phyloP scores from a whole-genome alignment of 2,329 filamentous ascomycete species.

The Aspergillus oerlinghausenensis region DNA sequence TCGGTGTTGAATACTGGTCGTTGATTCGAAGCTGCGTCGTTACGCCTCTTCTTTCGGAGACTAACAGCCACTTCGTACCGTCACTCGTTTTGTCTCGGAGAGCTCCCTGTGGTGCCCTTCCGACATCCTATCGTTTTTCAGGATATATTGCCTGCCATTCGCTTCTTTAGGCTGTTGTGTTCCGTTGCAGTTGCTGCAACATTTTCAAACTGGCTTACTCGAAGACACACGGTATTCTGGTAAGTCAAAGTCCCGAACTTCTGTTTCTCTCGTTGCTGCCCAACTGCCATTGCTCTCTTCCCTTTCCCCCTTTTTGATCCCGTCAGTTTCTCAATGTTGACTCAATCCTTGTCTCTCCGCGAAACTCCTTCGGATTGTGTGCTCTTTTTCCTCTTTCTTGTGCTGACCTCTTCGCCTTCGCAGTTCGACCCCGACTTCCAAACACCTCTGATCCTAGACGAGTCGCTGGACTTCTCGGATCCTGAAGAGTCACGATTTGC shows the following conservation, averaged over 20 bases:
- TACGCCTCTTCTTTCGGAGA: constrained; percentile 26
- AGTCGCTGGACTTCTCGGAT: constrained; percentile 43
- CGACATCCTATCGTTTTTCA: constrained; percentile 36
- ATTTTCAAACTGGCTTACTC: constrained; percentile 49
- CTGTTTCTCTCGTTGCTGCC: constrained; percentile 23
- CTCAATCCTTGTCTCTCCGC: constrained; percentile 15
- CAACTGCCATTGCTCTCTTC: constrained; percentile 6
- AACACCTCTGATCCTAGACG: constrained; percentile 45
- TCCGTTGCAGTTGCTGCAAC: constrained; percentile 42
- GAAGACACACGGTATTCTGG: constrained; percentile 43
- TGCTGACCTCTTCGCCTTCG: background rate
- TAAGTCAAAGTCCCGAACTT: constrained; percentile 25
- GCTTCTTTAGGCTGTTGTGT: constrained; percentile 40
- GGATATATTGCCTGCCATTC: constrained; percentile 44
- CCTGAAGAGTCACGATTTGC: constrained; percentile 43
- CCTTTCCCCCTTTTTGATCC: background rate
- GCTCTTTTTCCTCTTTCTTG: background rate
- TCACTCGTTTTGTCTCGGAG: constrained; percentile 45
- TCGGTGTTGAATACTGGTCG: constrained; percentile 25
- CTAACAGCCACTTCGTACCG: constrained; percentile 32
- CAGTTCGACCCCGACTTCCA: constrained; percentile 43
- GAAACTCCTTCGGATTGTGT: background rate
- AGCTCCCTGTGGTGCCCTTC: constrained; percentile 27
- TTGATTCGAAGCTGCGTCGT: constrained; percentile 31
- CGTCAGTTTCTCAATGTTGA: constrained; percentile 13